Conservation (phyloP, 225 moss, liverwort and hornwort species). For the Pseudisothecium myosuroides region DNA sequence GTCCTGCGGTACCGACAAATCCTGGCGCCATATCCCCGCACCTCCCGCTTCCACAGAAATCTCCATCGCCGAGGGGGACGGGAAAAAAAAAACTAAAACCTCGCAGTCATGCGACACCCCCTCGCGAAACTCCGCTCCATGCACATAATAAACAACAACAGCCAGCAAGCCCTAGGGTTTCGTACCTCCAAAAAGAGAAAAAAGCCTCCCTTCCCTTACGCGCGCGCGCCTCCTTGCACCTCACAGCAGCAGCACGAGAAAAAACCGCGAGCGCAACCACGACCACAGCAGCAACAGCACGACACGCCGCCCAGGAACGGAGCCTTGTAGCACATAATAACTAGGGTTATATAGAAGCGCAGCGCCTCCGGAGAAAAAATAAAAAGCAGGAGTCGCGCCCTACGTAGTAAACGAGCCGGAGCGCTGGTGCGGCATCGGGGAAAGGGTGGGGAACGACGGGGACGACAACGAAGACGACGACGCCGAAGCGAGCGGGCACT, state of each 20-base stretch:
- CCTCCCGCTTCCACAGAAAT: neutral
- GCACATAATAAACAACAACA: neutral
- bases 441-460: neutral
- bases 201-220: neutral
- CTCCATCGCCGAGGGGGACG: neutral
- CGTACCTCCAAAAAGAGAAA: constrained; percentile 7
- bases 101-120: neutral
- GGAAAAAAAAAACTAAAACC: neutral
- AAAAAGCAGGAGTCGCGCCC: neutral
- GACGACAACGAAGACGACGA: neutral
- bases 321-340: neutral
- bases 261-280: neutral
- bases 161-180: constrained; percentile 10
- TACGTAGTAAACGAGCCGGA: neutral
- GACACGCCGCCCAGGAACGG: neutral
- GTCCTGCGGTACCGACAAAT: neutral
- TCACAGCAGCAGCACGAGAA: neutral
- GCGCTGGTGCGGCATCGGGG: neutral
- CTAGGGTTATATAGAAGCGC: neutral
- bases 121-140: neutral
- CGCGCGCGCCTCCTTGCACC: neutral
- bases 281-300: neutral
- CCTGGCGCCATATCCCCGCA: neutral
- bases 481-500: neutral
- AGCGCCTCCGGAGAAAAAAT: neutral